Percentiles rank a stretch among this genome's conserved stretches.
These are phyloP conservation scores for Quercus glauca DNA, from an alignment of 306 rosid genomes.

Conservation along the genomic window DNA sequence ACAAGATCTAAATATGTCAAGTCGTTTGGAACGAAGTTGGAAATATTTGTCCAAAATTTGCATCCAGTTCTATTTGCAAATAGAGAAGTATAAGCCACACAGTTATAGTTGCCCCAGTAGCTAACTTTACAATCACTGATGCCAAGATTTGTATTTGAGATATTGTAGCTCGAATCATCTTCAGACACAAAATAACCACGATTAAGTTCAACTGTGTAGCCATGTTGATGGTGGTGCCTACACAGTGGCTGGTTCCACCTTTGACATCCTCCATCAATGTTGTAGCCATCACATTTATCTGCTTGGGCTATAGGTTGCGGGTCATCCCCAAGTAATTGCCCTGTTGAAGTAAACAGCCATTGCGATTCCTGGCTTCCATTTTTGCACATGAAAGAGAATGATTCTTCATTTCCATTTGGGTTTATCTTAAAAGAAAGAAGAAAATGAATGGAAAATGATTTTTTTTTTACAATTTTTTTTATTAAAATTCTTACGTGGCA, in stretches of 20 bases:
- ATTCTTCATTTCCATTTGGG: background rate
- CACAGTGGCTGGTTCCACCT: background rate
- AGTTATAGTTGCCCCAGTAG: constrained; percentile 20
- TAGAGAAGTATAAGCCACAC: background rate
- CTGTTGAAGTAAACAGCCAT: constrained; percentile 3
- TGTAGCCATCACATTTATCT: background rate
- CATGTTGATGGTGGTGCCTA: background rate
- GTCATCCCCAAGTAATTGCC: background rate
- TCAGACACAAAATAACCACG: background rate
- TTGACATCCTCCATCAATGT: too few species aligned
- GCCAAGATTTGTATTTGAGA: too few species aligned
- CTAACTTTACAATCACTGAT: constrained; percentile 9
- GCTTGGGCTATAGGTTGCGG: background rate
- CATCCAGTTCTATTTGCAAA: constrained; percentile 2
- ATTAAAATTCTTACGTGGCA: too few species aligned
- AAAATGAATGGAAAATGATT: too few species aligned
- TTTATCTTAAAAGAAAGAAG: too few species aligned
- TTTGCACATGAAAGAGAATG: background rate
- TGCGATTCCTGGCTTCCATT: background rate
- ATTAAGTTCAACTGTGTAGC: background rate
- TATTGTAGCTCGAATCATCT: too few species aligned
- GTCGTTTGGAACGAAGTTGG: background rate
- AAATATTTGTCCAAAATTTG: background rate
- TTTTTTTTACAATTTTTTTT: too few species aligned
- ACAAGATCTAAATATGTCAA: too few species aligned